Percentiles rank a stretch among this genome's conserved stretches.
Evolutionary conservation across 768 basidiomycete species (phyloP).

Genomic region (Roridomyces roridus): DNA sequence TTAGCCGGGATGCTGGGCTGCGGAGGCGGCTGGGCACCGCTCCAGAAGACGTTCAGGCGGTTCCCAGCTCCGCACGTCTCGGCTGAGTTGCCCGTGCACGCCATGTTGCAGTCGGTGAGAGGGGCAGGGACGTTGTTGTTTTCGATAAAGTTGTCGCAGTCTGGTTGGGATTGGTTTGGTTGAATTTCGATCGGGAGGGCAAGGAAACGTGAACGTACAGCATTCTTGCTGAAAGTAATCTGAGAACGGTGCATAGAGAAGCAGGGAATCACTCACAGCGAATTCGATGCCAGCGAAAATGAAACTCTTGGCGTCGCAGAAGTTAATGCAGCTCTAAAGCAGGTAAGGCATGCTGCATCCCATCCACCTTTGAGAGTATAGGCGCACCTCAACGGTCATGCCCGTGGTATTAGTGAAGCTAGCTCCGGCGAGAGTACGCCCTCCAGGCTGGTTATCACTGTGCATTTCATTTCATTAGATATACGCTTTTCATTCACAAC

Average conservation of each 20-base stretch:
- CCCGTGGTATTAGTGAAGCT: conserved; percentile 49
- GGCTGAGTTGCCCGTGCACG: conserved; percentile 48
- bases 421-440: conserved; percentile 58
- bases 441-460: conserved; percentile 51
- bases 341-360: too few relatives aligned
- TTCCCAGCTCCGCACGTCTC: conserved; percentile 55
- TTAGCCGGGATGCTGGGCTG: conserved; percentile 58
- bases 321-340: conserved; percentile 45
- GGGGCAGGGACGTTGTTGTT: conserved; percentile 53
- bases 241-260: conserved; percentile 1
- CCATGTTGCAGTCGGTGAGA: conserved; percentile 49
- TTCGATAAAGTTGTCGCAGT: conserved; percentile 65
- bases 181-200: conserved; percentile 5
- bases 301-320: conserved; percentile 52
- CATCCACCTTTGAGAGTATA: neutral
- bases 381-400: conserved; percentile 62
- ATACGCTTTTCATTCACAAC: neutral
- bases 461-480: neutral
- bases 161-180: too few relatives aligned
- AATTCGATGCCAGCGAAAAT: conserved; percentile 79
- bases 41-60: conserved; percentile 57
- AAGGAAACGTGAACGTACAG: conserved; percentile 46
- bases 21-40: conserved; percentile 57
- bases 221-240: conserved; percentile 48
- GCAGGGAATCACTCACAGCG: conserved; percentile 29